These are phyloP conservation scores for Scedosporium minutisporum DNA, from an alignment of 2,329 filamentous ascomycete genomes.

Conservation along the genomic window DNA sequence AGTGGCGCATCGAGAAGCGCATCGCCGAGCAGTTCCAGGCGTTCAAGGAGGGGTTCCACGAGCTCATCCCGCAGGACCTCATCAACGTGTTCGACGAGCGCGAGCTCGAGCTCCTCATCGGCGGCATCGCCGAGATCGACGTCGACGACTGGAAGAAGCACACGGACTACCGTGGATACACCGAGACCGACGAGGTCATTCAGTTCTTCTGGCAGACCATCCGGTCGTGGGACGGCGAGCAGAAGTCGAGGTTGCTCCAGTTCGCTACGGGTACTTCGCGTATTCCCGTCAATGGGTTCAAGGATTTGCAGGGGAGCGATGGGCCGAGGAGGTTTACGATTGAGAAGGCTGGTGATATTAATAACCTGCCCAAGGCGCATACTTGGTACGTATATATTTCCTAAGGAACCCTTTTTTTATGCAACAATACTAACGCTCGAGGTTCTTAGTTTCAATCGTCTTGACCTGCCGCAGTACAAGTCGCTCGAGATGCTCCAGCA, in stretches of 20 bases:
- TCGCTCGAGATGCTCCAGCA: conserved; percentile 71
- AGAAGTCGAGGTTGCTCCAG: conserved; percentile 91
- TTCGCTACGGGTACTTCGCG: conserved; percentile 96
- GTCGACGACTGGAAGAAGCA: conserved; percentile 99
- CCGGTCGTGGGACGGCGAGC: conserved; percentile 92
- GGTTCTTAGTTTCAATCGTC: conserved; percentile 74
- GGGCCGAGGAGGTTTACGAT: conserved; percentile 94
- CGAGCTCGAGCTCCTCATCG: conserved; percentile 90
- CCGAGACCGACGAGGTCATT: conserved; percentile 93
- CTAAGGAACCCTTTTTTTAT: background rate
- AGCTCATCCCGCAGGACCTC: conserved; percentile 89
- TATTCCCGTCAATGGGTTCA: conserved; percentile 98
- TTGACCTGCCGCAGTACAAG: conserved; percentile 93
- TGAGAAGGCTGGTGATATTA: conserved; percentile 88
- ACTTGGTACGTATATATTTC: conserved; percentile 64
- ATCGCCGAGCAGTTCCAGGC: conserved; percentile 98
- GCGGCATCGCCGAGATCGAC: conserved; percentile 98
- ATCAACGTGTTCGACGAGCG: conserved; percentile 99
- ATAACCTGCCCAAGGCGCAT: conserved; percentile 89
- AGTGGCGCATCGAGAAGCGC: conserved; percentile 98
- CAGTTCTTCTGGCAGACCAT: conserved; percentile 99
- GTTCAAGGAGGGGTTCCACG: conserved; percentile 94
- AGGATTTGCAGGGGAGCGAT: conserved; percentile 94
- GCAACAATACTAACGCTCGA: conserved; percentile 15
- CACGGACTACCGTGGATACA: conserved; percentile 97